These are phyloP conservation scores for Eustoma russellianum DNA, from an alignment of 257 asterid genomes.

Conservation along the genomic window DNA sequence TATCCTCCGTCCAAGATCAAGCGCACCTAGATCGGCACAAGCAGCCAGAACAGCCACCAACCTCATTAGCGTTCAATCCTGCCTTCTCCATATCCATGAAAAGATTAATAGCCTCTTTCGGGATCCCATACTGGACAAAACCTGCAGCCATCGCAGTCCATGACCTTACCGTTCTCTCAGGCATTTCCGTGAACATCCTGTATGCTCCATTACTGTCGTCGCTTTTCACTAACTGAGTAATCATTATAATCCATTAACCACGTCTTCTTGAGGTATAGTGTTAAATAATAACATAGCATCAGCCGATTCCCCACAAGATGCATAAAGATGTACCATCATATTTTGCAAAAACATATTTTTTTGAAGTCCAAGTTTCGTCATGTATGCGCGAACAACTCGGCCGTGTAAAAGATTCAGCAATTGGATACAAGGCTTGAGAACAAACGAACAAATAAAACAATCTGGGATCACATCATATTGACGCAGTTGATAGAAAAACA, in stretches of 20 bases:
- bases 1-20: slow-evolving; percentile 49
- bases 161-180: slow-evolving; percentile 52
- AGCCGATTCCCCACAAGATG: slow-evolving; percentile 35
- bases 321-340: slow-evolving; percentile 37
- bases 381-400: slow-evolving; percentile 28
- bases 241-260: slow-evolving; percentile 64
- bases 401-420: slow-evolving; percentile 34
- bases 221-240: slow-evolving; percentile 40
- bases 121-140: slow-evolving; percentile 46
- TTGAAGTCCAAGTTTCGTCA: slow-evolving; percentile 46
- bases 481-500: too few relatives aligned
- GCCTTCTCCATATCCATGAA: slow-evolving; percentile 41
- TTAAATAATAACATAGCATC: slow-evolving; percentile 40
- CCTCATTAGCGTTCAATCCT: slow-evolving; percentile 45
- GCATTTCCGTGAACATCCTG: slow-evolving; percentile 42
- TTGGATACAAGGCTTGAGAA: slow-evolving; percentile 45
- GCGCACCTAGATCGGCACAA: slow-evolving; percentile 56
- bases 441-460: slow-evolving; percentile 50
- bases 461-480: slow-evolving; percentile 37
- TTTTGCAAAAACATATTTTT: slow-evolving; percentile 39
- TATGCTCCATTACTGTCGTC: slow-evolving; percentile 42
- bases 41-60: slow-evolving; percentile 60
- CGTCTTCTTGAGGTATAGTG: slow-evolving; percentile 39
- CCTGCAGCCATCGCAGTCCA: slow-evolving; percentile 65
- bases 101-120: slow-evolving; percentile 42